Conservation (phyloP, 2,329 filamentous ascomycete species). For the Aspergillus puulaauensis region DNA sequence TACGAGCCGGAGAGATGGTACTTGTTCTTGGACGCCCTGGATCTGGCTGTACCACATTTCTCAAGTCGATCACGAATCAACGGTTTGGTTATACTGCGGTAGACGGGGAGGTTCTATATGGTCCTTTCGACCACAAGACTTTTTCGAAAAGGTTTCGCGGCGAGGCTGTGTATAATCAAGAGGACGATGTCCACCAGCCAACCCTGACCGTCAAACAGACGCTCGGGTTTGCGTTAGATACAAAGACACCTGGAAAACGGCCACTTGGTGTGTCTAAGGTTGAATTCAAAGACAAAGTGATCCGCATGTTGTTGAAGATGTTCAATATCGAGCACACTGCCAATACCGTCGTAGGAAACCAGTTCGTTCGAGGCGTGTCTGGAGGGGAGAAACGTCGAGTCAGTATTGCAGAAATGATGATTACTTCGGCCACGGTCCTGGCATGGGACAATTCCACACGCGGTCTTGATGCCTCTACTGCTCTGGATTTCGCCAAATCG, state of each 20-base stretch:
- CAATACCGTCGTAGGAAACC: slow-evolving; percentile 80
- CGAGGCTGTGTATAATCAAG: slow-evolving; percentile 71
- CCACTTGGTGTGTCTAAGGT: slow-evolving; percentile 69
- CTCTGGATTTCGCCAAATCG: slow-evolving; percentile 66
- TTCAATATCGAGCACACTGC: slow-evolving; percentile 91
- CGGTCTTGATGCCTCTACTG: slow-evolving; percentile 67
- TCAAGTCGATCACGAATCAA: slow-evolving; percentile 78
- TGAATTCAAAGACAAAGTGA: slow-evolving; percentile 74
- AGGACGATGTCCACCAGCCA: slow-evolving; percentile 82
- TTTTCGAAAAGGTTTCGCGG: slow-evolving; percentile 49
- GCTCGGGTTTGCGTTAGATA: slow-evolving; percentile 78
- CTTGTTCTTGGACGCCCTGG: slow-evolving; percentile 46
- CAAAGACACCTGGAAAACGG: slow-evolving; percentile 78
- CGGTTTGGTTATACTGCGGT: slow-evolving; percentile 59
- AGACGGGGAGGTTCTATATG: slow-evolving; percentile 13
- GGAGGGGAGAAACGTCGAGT: slow-evolving; percentile 79
- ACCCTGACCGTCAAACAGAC: slow-evolving; percentile 88
- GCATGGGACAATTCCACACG: slow-evolving; percentile 76
- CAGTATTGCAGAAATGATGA: slow-evolving; percentile 79
- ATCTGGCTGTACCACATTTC: slow-evolving; percentile 69
- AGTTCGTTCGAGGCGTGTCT: slow-evolving; percentile 75
- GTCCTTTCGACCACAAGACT: slow-evolving; percentile 62
- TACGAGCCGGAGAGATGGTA: slow-evolving; percentile 54
- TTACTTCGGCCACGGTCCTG: slow-evolving; percentile 68
- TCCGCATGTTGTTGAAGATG: slow-evolving; percentile 77